A percentile compares a stretch with the other conserved stretches of the same genome.
Conservation (phyloP, 441 rosid species). For the Flueggea neowawraea region DNA sequence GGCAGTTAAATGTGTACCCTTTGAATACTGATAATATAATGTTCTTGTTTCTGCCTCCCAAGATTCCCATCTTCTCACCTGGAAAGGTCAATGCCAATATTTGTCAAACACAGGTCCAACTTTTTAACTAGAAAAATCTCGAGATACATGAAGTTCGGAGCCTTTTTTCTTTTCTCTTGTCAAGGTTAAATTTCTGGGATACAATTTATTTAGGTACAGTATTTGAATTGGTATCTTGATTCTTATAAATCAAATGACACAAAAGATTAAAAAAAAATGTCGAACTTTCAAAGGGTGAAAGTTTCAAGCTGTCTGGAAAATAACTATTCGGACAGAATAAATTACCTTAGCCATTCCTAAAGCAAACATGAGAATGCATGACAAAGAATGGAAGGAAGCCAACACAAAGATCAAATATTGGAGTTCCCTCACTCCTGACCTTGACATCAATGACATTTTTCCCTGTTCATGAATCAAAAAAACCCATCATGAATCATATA, state of each 20-base stretch:
- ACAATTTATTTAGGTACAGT: too few relatives aligned
- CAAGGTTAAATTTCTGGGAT: too few relatives aligned
- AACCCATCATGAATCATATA: neutral
- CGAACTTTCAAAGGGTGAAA: neutral
- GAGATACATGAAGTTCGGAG: too few relatives aligned
- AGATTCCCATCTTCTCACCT: slow-evolving; percentile 47
- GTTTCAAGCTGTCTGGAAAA: too few relatives aligned
- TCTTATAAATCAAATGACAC: neutral
- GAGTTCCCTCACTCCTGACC: slow-evolving; percentile 40
- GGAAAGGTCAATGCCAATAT: neutral
- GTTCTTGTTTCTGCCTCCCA: slow-evolving; percentile 59
- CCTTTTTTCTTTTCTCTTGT: too few relatives aligned
- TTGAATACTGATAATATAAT: slow-evolving; percentile 34
- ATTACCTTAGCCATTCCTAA: slow-evolving; percentile 59
- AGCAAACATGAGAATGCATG: slow-evolving; percentile 37
- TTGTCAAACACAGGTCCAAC: slow-evolving; percentile 19
- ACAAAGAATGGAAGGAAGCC: slow-evolving; percentile 45
- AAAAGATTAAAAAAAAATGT: neutral
- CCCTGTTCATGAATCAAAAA: slow-evolving; percentile 30
- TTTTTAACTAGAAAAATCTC: slow-evolving; percentile 7
- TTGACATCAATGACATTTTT: slow-evolving; percentile 44
- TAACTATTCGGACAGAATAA: neutral
- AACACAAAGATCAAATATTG: slow-evolving; percentile 41
- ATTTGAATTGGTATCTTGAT: too few relatives aligned
- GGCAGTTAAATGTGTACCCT: slow-evolving; percentile 21